Evolutionary conservation across 352 stramenopile genomes (phyloP), one percentile per base, ranked within the genome.

Genomic region (Phytophthora parvispora): DNA sequence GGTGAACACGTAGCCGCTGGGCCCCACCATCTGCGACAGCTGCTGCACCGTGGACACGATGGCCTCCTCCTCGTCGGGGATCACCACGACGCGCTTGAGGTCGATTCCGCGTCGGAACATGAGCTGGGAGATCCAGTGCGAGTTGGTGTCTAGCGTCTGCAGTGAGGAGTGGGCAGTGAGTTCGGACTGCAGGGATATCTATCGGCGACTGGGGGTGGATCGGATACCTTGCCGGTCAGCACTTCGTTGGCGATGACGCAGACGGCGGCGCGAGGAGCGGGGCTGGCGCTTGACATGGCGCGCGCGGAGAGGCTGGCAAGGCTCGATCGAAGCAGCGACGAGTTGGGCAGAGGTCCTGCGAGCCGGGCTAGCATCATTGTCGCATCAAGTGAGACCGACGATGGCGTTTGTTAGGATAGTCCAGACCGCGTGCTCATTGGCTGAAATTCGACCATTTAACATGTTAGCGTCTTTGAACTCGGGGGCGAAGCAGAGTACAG

Each of bases 231-330:
- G 34, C 87, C 89, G 13, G 84, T 92, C 18, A 97, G 76, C 20
- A 97, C 86, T 85, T 97, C 89, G 60, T 95, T 94, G 43, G 69
- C 89, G 40, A 97, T 90, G 34, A 97, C 86, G 40, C 87, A 97
- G 45, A 95, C 54, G 1, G 89, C 89, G 15, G 87, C 89, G 28
- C 83, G 74, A 6, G 87, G 89, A 12, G 75, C 64, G 13, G 65
- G 47, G 9, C 52, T 34, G 7, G 56, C 20, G 38, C 27, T 65
- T 12, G 67, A 75, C 45, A 72, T 52, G 8, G 34, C 15, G 16
- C 55, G 48, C 10, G 8, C 25, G 12, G 20, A 36, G 22, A 50
- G n/a, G 32, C 2, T 8, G 36, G 15, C 10, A 34, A 7, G 3
- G 20, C 6, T 18, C 6, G 50, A 60, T 48, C 43, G 51, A 66